Evolutionary conservation across 257 asterid genomes (phyloP).

Genomic region (Linderniella brevidens): DNA sequence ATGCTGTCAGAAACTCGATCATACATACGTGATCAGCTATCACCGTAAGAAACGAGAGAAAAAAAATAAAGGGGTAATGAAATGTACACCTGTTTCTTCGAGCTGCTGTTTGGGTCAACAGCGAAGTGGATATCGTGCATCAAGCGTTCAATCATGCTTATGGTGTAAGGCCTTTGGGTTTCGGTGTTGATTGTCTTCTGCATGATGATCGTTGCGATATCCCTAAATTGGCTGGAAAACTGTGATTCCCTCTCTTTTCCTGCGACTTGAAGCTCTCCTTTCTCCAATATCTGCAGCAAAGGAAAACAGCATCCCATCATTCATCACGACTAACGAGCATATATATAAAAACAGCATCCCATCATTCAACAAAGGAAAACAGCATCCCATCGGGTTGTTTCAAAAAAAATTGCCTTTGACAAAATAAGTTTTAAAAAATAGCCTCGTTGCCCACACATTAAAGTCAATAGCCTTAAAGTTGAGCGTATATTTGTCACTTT

Average conservation of each 20-base stretch:
- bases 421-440: too few relatives aligned
- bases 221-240: conserved; percentile 79
- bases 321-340: neutral
- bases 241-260: conserved; percentile 96
- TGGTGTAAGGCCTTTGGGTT: conserved; percentile 84
- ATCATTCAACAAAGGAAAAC: neutral
- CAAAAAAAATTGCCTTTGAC: too few relatives aligned
- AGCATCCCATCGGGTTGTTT: too few relatives aligned
- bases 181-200: conserved; percentile 87
- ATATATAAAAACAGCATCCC: neutral
- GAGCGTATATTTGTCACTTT: too few relatives aligned
- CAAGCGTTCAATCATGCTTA: conserved; percentile 89
- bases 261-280: conserved; percentile 94
- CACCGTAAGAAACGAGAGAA: neutral
- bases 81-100: conserved; percentile 69
- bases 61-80: neutral
- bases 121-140: conserved; percentile 95
- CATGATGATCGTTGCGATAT: conserved; percentile 86
- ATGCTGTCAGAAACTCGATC: too few relatives aligned
- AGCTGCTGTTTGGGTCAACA: conserved; percentile 80
- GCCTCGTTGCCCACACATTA: too few relatives aligned
- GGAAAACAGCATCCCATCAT: neutral
- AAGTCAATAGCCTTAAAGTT: too few relatives aligned
- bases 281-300: conserved; percentile 73
- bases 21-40: neutral